phyloP scores from a whole-genome alignment of 352 stramenopile species.

The Globisporangium takayamanum region DNA sequence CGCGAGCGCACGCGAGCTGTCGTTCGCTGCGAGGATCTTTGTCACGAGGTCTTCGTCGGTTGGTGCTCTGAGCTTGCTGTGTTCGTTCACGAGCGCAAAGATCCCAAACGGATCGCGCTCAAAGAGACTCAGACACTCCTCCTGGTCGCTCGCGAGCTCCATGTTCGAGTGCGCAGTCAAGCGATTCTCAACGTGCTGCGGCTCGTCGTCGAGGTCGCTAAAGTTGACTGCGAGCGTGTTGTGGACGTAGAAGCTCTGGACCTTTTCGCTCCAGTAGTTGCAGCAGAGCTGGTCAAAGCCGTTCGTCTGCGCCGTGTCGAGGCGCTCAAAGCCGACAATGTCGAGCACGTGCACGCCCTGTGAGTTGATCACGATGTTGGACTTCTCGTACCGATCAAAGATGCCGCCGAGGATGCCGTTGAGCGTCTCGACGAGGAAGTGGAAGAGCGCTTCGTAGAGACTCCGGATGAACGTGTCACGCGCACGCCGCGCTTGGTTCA shows the following conservation, averaged over 20 bases:
- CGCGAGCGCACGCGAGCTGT: constrained; percentile 37
- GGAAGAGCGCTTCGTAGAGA: constrained; percentile 73
- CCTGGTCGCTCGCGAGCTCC: constrained; percentile 44
- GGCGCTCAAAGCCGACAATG: constrained; percentile 67
- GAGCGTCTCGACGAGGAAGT: constrained; percentile 72
- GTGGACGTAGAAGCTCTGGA: constrained; percentile 75
- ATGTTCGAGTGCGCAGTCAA: constrained; percentile 50
- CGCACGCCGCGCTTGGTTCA: constrained; percentile 61
- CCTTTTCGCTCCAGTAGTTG: constrained; percentile 85
- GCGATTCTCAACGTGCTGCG: constrained; percentile 55
- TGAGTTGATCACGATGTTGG: constrained; percentile 73
- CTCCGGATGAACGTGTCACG: constrained; percentile 76
- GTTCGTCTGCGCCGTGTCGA: constrained; percentile 37
- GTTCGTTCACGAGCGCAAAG: constrained; percentile 63
- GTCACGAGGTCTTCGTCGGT: constrained; percentile 78
- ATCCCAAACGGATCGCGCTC: constrained; percentile 71
- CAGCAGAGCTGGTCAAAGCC: constrained; percentile 77
- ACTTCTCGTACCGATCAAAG: constrained; percentile 81
- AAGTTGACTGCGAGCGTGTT: constrained; percentile 65
- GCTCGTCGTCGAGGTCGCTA: constrained; percentile 47
- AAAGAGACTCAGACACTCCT: constrained; percentile 63
- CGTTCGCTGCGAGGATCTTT: constrained; percentile 71
- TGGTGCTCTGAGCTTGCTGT: constrained; percentile 50
- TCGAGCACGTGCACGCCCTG: constrained; percentile 80
- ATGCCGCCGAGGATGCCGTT: constrained; percentile 78